phyloP scores from a whole-genome alignment of 2,329 filamentous ascomycete genomes.

The Aspergillus aculeatinus region DNA sequence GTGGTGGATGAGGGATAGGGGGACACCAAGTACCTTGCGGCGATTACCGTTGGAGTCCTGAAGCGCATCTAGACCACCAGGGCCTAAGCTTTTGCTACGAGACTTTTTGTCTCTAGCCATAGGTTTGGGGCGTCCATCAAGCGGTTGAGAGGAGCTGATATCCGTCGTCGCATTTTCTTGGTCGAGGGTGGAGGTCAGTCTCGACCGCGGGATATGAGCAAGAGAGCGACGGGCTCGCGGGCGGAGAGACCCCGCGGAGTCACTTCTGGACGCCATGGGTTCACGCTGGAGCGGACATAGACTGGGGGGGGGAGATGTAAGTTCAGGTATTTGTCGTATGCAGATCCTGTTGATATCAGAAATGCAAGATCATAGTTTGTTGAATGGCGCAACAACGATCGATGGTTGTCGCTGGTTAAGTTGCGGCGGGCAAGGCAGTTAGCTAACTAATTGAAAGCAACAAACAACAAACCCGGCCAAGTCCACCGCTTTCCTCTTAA shows the following conservation, averaged over 20 bases:
- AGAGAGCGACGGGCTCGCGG: constrained; percentile 67
- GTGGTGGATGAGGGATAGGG: constrained; percentile 2
- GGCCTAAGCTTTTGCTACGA: constrained; percentile 93
- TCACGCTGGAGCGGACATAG: constrained; percentile 15
- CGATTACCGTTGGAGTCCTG: constrained; percentile 74
- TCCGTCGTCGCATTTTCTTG: constrained; percentile 79
- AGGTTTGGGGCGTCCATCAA: constrained; percentile 32
- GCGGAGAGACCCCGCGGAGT: constrained; percentile 34
- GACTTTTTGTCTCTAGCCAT: constrained; percentile 61
- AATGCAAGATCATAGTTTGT: neutral
- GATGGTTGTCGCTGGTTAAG: neutral
- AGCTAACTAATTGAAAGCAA: too few species aligned
- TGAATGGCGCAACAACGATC: neutral
- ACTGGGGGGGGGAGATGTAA: neutral
- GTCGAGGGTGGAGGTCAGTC: constrained; percentile 53
- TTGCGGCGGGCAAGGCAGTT: too few species aligned
- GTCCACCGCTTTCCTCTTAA: neutral
- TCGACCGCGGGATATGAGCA: constrained; percentile 56
- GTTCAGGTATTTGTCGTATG: neutral
- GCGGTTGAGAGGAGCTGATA: constrained; percentile 49
- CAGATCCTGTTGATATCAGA: neutral
- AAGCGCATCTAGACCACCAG: constrained; percentile 80
- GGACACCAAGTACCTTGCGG: constrained; percentile 64
- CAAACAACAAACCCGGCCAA: neutral
- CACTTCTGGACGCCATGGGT: constrained; percentile 37